phyloP scores from a whole-genome alignment of 1,284 basidiomycete genomes.

The Inonotus hispidus region DNA sequence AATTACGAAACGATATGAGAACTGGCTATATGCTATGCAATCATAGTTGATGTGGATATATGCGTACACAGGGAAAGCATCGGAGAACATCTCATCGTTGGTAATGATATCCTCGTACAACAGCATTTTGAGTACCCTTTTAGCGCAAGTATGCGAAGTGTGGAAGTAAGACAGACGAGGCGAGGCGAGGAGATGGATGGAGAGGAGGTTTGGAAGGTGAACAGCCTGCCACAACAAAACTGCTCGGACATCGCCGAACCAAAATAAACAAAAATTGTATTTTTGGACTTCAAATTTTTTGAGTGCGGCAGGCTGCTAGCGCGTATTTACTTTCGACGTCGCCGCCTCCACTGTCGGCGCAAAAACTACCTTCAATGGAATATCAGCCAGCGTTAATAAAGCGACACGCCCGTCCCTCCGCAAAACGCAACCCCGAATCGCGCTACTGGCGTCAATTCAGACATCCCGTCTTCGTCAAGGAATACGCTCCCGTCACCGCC shows the following conservation, averaged over 20 bases:
- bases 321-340: background rate
- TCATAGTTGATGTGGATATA: background rate
- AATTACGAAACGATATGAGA: conserved; percentile 13
- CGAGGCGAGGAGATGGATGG: conserved; percentile 10
- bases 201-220: background rate
- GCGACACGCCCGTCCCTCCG: conserved; percentile 50
- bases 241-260: conserved; percentile 18
- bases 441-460: conserved; percentile 80
- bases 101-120: conserved; percentile 73
- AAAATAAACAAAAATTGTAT: background rate
- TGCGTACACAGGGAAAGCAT: conserved; percentile 79
- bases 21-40: background rate
- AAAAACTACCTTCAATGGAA: conserved; percentile 48
- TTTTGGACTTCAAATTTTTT: background rate
- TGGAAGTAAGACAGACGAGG: conserved; percentile 15
- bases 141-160: conserved; percentile 19
- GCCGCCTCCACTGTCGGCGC: conserved; percentile 2
- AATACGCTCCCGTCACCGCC: conserved; percentile 90
- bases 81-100: conserved; percentile 93
- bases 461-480: conserved; percentile 87
- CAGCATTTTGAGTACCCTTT: conserved; percentile 49
- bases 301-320: background rate
- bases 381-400: conserved; percentile 72
- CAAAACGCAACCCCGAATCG: conserved; percentile 64
- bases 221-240: conserved; percentile 25